Conservation (phyloP, 2,329 filamentous ascomycete genomes). For the Colletotrichum sp. region DNA sequence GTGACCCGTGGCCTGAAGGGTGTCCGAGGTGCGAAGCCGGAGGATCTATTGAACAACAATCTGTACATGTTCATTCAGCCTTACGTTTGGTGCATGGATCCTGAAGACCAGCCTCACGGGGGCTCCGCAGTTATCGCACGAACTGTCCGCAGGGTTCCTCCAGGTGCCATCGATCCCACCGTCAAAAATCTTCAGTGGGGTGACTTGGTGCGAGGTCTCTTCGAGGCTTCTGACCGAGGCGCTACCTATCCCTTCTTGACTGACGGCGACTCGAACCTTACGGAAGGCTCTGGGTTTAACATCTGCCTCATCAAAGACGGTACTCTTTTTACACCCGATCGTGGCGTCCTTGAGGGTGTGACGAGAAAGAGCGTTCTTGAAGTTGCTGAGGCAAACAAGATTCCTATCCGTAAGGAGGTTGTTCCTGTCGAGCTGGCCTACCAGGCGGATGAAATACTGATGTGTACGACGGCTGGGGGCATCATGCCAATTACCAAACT, state of each 20-base stretch:
- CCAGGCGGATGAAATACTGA: constrained; percentile 52
- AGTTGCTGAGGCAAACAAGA: constrained; percentile 35
- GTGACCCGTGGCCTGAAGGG: constrained; percentile 51
- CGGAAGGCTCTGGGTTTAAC: constrained; percentile 56
- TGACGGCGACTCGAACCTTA: constrained; percentile 53
- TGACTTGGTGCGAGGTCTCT: constrained; percentile 48
- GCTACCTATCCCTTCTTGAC: constrained; percentile 54
- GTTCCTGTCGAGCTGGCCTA: constrained; percentile 48
- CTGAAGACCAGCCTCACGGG: constrained; percentile 43
- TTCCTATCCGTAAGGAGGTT: constrained; percentile 41
- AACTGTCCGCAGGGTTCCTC: constrained; percentile 48
- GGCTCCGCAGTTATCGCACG: constrained; percentile 48
- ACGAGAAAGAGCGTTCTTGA: constrained; percentile 55
- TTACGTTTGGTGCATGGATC: constrained; percentile 57
- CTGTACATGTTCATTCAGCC: constrained; percentile 56
- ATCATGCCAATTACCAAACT: constrained; percentile 56
- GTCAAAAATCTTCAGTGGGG: constrained; percentile 59
- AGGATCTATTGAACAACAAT: constrained; percentile 41
- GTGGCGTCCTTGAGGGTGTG: constrained; percentile 52
- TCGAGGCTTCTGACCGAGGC: constrained; percentile 52
- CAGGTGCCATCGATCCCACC: constrained; percentile 53
- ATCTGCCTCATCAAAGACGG: constrained; percentile 50
- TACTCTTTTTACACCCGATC: constrained; percentile 49
- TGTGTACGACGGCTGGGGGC: constrained; percentile 59
- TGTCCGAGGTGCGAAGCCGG: constrained; percentile 38